Evolutionary conservation across 1,284 basidiomycete species (phyloP), one percentile per base, ranked within the genome.

Genomic region (Leccinum laetum): DNA sequence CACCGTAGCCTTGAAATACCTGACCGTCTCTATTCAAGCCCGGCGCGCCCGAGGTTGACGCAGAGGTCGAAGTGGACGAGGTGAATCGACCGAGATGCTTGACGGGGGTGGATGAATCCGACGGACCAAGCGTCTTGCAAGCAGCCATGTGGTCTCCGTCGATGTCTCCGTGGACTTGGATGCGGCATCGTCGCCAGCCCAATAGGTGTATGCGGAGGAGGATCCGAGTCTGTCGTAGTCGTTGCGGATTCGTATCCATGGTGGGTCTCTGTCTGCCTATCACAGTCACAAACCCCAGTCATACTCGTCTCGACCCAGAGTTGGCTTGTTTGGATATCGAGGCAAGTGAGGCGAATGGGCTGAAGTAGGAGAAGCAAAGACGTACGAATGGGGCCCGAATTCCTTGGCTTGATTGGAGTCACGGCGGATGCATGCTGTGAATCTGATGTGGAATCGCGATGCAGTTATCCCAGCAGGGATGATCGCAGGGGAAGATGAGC

Each of bases 401-500:
- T 3, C 24, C 24, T 3, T 24, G 24, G 24, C 24, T 24, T 24
- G 24, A 24, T 24, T 24, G 1, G 24, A 3, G 24, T 24, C 24
- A 24, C 24, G 21, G 21, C 21, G 78, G 32, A 92, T 76, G 37
- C 90, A 84, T 10, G 86, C 83, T 18, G 77, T 77, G 60, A 92
- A 29, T 29, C 29, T 29, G 29, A 29, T 85, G 70, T 91, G 87
- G 73, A 92, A 92, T 60, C 91, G 82, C 61, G 83, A 90, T 58
- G 75, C 70, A 57, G 72, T 69, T 39, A 70, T 69, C 26, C 70
- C 71, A 16, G 65, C 58, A 41, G 72, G 73, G 39, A 73, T 35
- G 21, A 55, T 61, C 1, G 62, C 29, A 61, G 58, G 46, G 57
- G 57, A 32, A 57, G 61, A 18, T 60, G 21, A 32, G 37, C 62